Evolutionary conservation across 2,329 filamentous ascomycete genomes (phyloP).

Genomic region (Trichoderma pleuroti): DNA sequence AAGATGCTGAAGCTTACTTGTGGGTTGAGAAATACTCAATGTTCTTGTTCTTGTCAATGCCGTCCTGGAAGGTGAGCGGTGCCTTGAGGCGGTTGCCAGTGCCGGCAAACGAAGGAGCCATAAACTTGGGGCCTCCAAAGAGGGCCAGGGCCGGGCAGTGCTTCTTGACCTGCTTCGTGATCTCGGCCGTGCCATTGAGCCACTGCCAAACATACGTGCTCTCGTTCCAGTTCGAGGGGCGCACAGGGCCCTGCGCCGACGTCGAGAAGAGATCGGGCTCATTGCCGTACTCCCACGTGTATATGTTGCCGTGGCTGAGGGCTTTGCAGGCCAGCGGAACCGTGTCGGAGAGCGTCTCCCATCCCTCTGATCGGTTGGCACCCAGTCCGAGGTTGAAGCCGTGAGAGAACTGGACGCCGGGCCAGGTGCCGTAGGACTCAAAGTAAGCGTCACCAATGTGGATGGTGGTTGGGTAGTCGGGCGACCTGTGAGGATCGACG

Average conservation of each 20-base stretch:
- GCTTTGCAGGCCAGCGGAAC: conserved; percentile 56
- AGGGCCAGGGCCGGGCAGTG: conserved; percentile 47
- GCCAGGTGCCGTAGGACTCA: conserved; percentile 58
- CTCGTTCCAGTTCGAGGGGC: conserved; percentile 54
- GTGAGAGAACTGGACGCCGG: conserved; percentile 54
- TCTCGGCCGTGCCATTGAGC: conserved; percentile 51
- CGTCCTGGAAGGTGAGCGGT: conserved; percentile 49
- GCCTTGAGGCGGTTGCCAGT: conserved; percentile 49
- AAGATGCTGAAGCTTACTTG: conserved; percentile 44
- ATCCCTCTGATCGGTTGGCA: conserved; percentile 48
- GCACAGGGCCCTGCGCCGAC: conserved; percentile 47
- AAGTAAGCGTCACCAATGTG: conserved; percentile 60
- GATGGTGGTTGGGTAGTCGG: conserved; percentile 59
- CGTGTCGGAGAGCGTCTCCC: conserved; percentile 51
- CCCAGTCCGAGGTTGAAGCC: conserved; percentile 58
- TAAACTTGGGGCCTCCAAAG: conserved; percentile 31
- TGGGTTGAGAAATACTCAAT: conserved; percentile 56
- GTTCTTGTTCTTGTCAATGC: conserved; percentile 46
- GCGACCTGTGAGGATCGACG: conserved; percentile 45
- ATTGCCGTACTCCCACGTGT: conserved; percentile 57
- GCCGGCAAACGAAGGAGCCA: conserved; percentile 58
- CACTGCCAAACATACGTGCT: conserved; percentile 54
- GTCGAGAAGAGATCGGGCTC: conserved; percentile 51
- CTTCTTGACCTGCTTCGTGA: conserved; percentile 43
- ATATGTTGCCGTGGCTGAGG: conserved; percentile 47